Base-by-base conservation (phyloP, 306 rosid genomes). In the Comarum palustre region DNA sequence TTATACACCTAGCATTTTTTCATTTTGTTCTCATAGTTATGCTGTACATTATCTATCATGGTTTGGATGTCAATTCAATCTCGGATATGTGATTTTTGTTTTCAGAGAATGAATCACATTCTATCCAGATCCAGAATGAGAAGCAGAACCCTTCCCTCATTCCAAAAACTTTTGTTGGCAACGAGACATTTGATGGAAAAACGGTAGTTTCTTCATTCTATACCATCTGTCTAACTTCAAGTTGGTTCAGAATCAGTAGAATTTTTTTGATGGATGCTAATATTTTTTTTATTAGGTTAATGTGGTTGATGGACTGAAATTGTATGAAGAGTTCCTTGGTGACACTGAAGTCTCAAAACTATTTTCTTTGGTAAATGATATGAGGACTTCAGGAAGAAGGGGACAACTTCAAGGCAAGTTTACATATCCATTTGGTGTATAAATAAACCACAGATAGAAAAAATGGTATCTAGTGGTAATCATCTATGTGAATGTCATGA, bases 361-460 rank as follows among this genome's bases (percentile, higher is more conserved):
- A 66, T 73, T 84, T 79, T 81, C 86, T 19, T 66, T 90, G 81
- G 96, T 79, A 19, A 87, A 85, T 83, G 96, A 91, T 77, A 60
- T 90, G 71, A 88, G 90, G 81, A 75, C 84, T 78, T 73, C 88
- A 1, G 99, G 99, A 64, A 91, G 76, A 80, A 88, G 77, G 61
- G 90, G 96, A 60, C 96, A 88, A 60, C 73, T 83, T 45, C 97
- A 82, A 86, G 97, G 99, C 82, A 83, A 83, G 81, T 84, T 74
- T 38, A 54, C 38, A 38, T 32, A 46, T 58, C 17, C 8, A 13
- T 5, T 19, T 51, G 12, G 8, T 25, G 10, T 55, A 19, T 34
- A 38, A 25, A 27, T 42, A 25, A 29, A 41, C 58, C 14, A 24
- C 36, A 19, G 54, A 8, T 72, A 43, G 15, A 22, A 20, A 13